Evolutionary conservation across 352 stramenopile species (phyloP).

Genomic region (Globisporangium carolinianum): DNA sequence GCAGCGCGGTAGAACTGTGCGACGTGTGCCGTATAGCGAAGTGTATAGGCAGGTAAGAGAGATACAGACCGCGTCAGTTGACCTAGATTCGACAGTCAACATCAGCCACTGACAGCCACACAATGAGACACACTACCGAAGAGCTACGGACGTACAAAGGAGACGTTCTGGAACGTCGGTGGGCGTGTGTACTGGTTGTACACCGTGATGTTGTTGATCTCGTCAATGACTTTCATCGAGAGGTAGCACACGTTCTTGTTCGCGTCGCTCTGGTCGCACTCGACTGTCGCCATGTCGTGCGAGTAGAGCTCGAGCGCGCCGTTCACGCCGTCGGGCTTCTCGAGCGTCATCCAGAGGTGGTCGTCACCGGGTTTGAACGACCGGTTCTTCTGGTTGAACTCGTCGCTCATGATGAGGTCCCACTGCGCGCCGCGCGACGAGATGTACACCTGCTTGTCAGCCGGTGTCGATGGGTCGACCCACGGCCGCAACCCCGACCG

Average conservation of each 20-base stretch:
- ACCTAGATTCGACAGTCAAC: not conserved
- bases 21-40: too few species aligned
- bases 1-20: constrained; percentile 26
- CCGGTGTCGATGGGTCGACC: constrained; percentile 54
- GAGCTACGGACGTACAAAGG: constrained; percentile 22
- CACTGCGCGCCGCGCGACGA: constrained; percentile 43
- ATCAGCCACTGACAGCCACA: not conserved
- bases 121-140: too few species aligned
- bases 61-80: not conserved
- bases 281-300: constrained; percentile 54
- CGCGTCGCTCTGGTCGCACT: constrained; percentile 24
- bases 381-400: constrained; percentile 39
- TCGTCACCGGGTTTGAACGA: constrained; percentile 54
- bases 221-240: constrained; percentile 44
- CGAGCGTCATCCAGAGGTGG: constrained; percentile 52
- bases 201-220: constrained; percentile 48
- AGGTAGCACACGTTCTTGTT: constrained; percentile 36
- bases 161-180: constrained; percentile 41
- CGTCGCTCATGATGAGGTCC: constrained; percentile 67
- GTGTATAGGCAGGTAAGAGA: too few species aligned
- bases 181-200: constrained; percentile 66
- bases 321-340: constrained; percentile 71
- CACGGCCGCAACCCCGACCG: constrained; percentile 41
- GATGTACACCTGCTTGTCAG: constrained; percentile 31
- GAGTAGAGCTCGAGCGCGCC: constrained; percentile 54